phyloP scores from a whole-genome alignment of 2,329 filamentous ascomycete genomes.

The Ophiostoma australiae region DNA sequence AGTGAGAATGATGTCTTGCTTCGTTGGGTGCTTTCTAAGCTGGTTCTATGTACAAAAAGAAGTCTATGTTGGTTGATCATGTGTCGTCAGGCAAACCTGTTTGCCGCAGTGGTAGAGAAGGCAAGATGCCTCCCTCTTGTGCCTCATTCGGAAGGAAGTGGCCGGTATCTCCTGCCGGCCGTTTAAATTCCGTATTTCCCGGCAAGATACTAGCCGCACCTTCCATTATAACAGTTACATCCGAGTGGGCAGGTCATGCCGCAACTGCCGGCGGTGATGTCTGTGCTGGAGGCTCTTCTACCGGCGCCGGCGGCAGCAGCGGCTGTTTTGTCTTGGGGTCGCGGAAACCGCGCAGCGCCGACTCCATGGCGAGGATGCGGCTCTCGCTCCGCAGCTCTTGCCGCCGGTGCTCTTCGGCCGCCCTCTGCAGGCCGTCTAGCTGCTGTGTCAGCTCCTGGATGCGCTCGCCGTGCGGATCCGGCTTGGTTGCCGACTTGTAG shows the following conservation, averaged over 20 bases:
- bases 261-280: background rate
- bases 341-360: conserved; percentile 46
- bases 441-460: conserved; percentile 47
- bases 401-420: conserved; percentile 49
- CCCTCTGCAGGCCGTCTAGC: conserved; percentile 47
- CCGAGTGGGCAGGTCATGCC: background rate
- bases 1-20: background rate
- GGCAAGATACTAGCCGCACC: background rate
- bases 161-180: background rate
- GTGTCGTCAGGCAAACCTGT: conserved; percentile 11
- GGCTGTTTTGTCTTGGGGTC: conserved; percentile 56
- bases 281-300: background rate
- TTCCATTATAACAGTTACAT: background rate
- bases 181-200: background rate
- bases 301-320: conserved; percentile 39
- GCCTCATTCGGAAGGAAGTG: background rate
- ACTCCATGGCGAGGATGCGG: conserved; percentile 50
- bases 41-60: conserved; percentile 9
- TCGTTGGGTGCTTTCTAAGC: background rate
- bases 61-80: background rate
- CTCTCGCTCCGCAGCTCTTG: conserved; percentile 42
- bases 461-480: conserved; percentile 52
- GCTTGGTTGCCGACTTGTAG: conserved; percentile 54
- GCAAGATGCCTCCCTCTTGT: background rate
- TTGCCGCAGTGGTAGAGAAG: conserved; percentile 5